phyloP scores from a whole-genome alignment of 441 rosid species.

The Kokia cookei region DNA sequence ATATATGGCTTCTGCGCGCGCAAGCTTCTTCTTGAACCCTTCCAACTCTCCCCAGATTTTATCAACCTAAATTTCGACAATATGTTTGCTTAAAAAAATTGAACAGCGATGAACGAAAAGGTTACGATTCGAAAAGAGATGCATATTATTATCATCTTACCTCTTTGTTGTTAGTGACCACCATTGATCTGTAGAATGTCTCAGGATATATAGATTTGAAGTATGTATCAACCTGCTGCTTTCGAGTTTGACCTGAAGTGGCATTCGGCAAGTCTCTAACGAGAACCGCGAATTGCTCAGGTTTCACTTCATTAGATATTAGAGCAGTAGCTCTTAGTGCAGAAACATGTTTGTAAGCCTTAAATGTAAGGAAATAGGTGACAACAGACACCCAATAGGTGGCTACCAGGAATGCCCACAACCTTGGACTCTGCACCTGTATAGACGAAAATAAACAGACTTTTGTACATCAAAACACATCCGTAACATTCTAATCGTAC shows the following conservation, averaged over 20 bases:
- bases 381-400: slow-evolving; percentile 79
- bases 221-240: slow-evolving; percentile 85
- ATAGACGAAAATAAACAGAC: background rate
- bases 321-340: slow-evolving; percentile 63
- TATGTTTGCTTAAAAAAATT: background rate
- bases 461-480: slow-evolving; percentile 1
- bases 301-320: slow-evolving; percentile 49
- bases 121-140: background rate
- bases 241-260: slow-evolving; percentile 49
- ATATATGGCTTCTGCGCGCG: slow-evolving; percentile 59
- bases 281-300: slow-evolving; percentile 82
- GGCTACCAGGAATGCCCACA: slow-evolving; percentile 68
- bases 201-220: slow-evolving; percentile 71
- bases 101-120: background rate
- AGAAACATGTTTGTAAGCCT: slow-evolving; percentile 77
- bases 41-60: slow-evolving; percentile 60
- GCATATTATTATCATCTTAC: slow-evolving; percentile 17
- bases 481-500: background rate
- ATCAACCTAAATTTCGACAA: slow-evolving; percentile 42
- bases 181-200: slow-evolving; percentile 77
- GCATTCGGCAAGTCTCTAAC: slow-evolving; percentile 75
- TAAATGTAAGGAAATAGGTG: slow-evolving; percentile 69
- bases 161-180: slow-evolving; percentile 67
- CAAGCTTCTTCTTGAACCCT: slow-evolving; percentile 78
- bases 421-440: slow-evolving; percentile 52